A percentile compares a stretch with the other conserved stretches of the same genome.
Conservation (phyloP, 2,329 filamentous ascomycete genomes). For the Penicillium palitans region DNA sequence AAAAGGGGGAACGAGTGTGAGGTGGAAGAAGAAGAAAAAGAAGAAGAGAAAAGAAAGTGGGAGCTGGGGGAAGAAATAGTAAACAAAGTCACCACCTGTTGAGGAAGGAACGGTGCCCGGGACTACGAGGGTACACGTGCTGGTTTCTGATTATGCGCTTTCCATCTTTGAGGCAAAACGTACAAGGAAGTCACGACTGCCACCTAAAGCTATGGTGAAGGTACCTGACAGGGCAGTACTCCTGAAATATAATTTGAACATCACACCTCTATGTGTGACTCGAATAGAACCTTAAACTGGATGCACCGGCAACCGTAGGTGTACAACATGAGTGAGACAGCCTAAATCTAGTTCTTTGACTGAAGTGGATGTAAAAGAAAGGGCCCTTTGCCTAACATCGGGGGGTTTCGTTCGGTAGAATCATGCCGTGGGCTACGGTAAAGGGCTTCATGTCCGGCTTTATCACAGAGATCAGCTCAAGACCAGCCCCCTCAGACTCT, state of each 20-base stretch:
- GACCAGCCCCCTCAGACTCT: background rate
- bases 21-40: constrained; percentile 3
- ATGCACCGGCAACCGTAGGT: background rate
- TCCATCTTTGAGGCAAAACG: background rate
- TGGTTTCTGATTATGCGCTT: background rate
- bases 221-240: background rate
- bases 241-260: background rate
- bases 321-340: constrained; percentile 8
- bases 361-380: background rate
- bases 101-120: constrained; percentile 5
- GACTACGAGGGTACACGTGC: constrained; percentile 1
- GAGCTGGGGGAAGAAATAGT: constrained; percentile 2
- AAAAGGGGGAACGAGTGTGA: background rate
- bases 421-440: background rate
- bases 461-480: background rate
- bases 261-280: background rate
- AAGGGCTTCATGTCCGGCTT: background rate
- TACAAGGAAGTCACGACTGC: constrained; percentile 6
- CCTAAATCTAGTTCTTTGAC: background rate
- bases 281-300: constrained; percentile 4
- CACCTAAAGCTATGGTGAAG: background rate
- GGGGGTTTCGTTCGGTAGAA: constrained; percentile 1
- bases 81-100: background rate
- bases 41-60: constrained; percentile 1
- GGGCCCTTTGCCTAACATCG: background rate